Conservation (phyloP, 495 filamentous ascomycete genomes). For the Lasiosphaeriaceae sp. region DNA sequence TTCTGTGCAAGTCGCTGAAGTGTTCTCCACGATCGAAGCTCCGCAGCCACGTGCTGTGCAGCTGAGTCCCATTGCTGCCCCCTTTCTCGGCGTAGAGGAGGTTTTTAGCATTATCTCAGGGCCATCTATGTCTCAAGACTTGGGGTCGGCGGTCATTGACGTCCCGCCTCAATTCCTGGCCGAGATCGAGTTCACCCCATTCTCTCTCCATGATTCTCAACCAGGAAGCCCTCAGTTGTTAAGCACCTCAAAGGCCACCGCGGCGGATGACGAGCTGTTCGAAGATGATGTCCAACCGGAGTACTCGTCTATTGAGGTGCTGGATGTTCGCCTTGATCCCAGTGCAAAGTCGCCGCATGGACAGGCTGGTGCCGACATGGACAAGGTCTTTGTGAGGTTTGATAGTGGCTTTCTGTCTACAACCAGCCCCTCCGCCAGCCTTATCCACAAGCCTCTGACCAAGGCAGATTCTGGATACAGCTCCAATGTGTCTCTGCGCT, state of each 20-base stretch:
- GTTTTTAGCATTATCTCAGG: background rate
- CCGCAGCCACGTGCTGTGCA: slow-evolving; percentile 11
- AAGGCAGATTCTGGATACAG: slow-evolving; percentile 58
- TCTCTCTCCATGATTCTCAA: slow-evolving; percentile 22
- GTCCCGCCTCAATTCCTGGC: slow-evolving; percentile 22
- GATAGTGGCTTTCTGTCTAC: slow-evolving; percentile 41
- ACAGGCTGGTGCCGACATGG: slow-evolving; percentile 1
- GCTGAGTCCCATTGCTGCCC: slow-evolving; percentile 15
- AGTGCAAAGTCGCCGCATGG: slow-evolving; percentile 34
- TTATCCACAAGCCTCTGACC: slow-evolving; percentile 35
- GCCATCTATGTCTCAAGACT: background rate
- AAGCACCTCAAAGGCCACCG: slow-evolving; percentile 44
- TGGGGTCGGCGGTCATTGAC: slow-evolving; percentile 3
- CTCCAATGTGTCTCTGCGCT: slow-evolving; percentile 48
- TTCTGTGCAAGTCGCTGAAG: background rate
- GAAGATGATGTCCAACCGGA: slow-evolving; percentile 36
- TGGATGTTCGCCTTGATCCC: slow-evolving; percentile 39
- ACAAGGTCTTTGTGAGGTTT: slow-evolving; percentile 28
- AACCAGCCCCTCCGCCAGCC: slow-evolving; percentile 32
- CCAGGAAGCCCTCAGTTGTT: slow-evolving; percentile 31
- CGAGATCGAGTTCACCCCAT: slow-evolving; percentile 27
- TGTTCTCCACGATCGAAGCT: background rate
- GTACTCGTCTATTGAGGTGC: slow-evolving; percentile 30
- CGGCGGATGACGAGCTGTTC: slow-evolving; percentile 46
- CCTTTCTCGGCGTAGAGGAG: slow-evolving; percentile 15